Evolutionary conservation across 192 early-diverging fungal genomes (phyloP).

Genomic region (Tieghemiomyces parasiticus): DNA sequence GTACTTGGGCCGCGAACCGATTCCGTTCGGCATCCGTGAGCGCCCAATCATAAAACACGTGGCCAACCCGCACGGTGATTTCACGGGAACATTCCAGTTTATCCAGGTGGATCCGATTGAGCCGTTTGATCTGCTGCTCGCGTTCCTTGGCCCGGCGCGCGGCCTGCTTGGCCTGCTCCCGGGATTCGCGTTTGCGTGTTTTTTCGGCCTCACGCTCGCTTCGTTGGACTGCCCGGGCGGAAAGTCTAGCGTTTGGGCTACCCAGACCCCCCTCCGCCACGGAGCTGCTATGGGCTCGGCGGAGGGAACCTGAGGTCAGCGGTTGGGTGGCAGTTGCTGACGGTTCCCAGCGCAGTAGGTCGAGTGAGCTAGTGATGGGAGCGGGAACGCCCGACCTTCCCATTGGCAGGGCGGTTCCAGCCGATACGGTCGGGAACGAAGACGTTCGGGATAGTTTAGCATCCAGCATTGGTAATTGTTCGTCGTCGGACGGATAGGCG

Average conservation of each 20-base stretch:
- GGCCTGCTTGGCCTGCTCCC: background rate
- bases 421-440: background rate
- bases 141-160: background rate
- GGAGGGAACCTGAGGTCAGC: background rate
- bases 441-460: background rate
- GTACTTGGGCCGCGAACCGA: background rate
- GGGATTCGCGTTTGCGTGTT: background rate
- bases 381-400: background rate
- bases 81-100: constrained; percentile 9
- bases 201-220: background rate
- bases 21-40: background rate
- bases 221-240: background rate
- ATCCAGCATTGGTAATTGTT: background rate
- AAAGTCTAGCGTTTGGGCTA: background rate
- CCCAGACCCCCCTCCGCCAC: background rate
- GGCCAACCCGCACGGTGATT: background rate
- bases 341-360: background rate
- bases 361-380: background rate
- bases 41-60: background rate
- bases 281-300: background rate
- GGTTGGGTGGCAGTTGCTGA: background rate
- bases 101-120: constrained; percentile 3
- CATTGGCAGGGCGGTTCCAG: background rate
- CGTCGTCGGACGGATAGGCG: background rate
- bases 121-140: background rate